Base-by-base conservation (phyloP, 106 monocot genomes). In the Phalaenopsis equestris region DNA sequence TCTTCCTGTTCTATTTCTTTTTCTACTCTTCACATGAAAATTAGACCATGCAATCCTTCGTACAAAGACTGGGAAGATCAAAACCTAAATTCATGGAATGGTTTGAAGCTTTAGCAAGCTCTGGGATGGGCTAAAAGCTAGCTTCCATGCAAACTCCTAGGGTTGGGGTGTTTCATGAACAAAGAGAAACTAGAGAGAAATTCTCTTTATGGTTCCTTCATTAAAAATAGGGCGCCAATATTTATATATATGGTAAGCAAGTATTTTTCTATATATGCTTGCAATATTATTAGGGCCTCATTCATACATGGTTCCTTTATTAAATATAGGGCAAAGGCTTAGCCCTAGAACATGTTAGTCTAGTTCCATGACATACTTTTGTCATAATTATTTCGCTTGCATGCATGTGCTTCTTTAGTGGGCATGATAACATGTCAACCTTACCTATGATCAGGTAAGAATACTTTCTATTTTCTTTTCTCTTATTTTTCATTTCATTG, bases 41-140 rank as follows among this genome's bases (percentile, higher is more conserved):
- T 4, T 15, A n/a, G 5, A 19, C n/a, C 73, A 42, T 36, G 73
- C n/a, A 42, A 16, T 43, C 46, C 5, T 5, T 4, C 45, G n/a
- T 4, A 43, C 43, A 43, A 61, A 19, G 42, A 75, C 17, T n/a
- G 45, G 45, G 46, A n/a, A 47, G 75, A 75, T 75, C 12, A 18
- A n/a, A 75, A 17, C 24, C n/a, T 49, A n/a, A 42, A 43, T n/a
- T 48, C 18, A 43, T 72, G 72, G 42, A 21, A 39, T 72, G 72
- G 72, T 24, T 15, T n/a, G 36, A 43, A 72, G 52, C 65, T 56
- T n/a, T 38, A 68, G 6, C 17, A 76, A 67, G 64, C 67, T 46
- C 64, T 76, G n/a, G 64, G 75, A 36, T 77, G 45, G 67, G 76
- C 42, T 80, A 30, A 65, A 80, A 75, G 80, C 65, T 57, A 21